Evolutionary conservation across 2,329 filamentous ascomycete genomes (phyloP), one percentile per base, ranked within the genome.

Genomic region (Apiospora pterosperma): DNA sequence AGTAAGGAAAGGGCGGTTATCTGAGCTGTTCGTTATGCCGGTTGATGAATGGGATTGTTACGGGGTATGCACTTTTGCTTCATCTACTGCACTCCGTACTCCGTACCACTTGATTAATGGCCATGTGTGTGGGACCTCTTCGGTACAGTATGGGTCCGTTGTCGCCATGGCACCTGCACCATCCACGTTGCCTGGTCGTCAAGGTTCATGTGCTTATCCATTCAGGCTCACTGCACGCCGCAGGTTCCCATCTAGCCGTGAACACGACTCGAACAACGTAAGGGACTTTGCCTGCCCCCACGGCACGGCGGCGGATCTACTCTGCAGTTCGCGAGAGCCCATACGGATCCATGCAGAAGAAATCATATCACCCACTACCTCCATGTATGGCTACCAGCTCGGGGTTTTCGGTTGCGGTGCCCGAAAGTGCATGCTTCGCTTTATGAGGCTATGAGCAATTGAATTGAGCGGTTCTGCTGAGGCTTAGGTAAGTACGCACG

Each of bases 131-230:
- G 48, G 44, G 48, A 31, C 28, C 48, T 28, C n/a, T 21, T 55
- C 48, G 48, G 48, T 41, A n/a, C n/a, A n/a, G 38, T 34, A 55
- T 55, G 48, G 48, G 48, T n/a, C 28, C 48, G 25, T 55, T 55
- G 48, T 55, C 48, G 48, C 48, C 28, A 55, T 55, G 48, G 48
- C 48, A 55, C 48, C 48, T 55, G 48, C 48, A 55, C 48, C 48
- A n/a, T 55, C 48, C 48, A 55, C 48, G 48, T 55, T 55, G 48
- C 34, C 48, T 55, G 48, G 48, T 28, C 48, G 48, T 55, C 48
- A 25, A 52, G 23, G 42, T 48, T 48, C 42, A 48, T 48, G 42
- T 48, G 42, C 42, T 28, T 48, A 48, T 48, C 42, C 25, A 11
- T 31, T 55, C 48, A 52, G 42, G 48, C 12, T 31, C 28, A 34